These are phyloP conservation scores for Vigna nakashimae DNA, from an alignment of 306 rosid species.

Conservation along the genomic window DNA sequence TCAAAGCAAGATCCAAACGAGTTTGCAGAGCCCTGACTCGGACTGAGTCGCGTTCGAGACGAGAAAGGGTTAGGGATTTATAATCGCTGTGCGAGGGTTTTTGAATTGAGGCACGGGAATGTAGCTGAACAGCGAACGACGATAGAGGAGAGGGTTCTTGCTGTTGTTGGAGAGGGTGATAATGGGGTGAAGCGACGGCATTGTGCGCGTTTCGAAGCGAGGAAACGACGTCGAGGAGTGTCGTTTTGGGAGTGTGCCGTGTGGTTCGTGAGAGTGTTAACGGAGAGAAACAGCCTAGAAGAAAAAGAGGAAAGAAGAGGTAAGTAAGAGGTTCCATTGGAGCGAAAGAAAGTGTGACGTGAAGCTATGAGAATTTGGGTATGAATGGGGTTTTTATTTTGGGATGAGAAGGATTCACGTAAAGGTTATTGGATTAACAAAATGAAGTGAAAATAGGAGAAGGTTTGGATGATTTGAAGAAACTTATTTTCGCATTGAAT, in stretches of 20 bases:
- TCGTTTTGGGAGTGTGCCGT: slow-evolving; percentile 42
- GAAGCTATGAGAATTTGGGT: background rate
- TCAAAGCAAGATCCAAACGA: slow-evolving; percentile 57
- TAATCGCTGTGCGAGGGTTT: slow-evolving; percentile 52
- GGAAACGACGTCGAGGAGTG: slow-evolving; percentile 63
- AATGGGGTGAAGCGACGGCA: slow-evolving; percentile 28
- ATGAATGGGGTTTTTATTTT: slow-evolving; percentile 28
- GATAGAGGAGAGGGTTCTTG: background rate
- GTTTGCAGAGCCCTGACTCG: slow-evolving; percentile 68
- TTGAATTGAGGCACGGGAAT: slow-evolving; percentile 63
- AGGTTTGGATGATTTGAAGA: slow-evolving; percentile 52
- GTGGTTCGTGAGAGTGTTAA: slow-evolving; percentile 49
- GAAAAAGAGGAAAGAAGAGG: slow-evolving; percentile 16
- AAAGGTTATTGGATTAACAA: slow-evolving; percentile 31
- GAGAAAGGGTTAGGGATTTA: slow-evolving; percentile 58
- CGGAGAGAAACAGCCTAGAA: slow-evolving; percentile 8
- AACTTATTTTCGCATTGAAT: slow-evolving; percentile 17
- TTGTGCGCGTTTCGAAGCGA: slow-evolving; percentile 47
- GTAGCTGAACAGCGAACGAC: slow-evolving; percentile 50
- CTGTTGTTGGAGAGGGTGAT: background rate
- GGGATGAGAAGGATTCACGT: background rate
- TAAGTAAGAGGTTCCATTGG: slow-evolving; percentile 32
- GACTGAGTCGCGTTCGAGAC: slow-evolving; percentile 83
- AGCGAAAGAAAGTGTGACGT: background rate
- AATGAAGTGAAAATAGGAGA: slow-evolving; percentile 21